These are phyloP conservation scores for Sugiyamaella novakii DNA, from an alignment of 1,139 yeast species.

Conservation along the genomic window DNA sequence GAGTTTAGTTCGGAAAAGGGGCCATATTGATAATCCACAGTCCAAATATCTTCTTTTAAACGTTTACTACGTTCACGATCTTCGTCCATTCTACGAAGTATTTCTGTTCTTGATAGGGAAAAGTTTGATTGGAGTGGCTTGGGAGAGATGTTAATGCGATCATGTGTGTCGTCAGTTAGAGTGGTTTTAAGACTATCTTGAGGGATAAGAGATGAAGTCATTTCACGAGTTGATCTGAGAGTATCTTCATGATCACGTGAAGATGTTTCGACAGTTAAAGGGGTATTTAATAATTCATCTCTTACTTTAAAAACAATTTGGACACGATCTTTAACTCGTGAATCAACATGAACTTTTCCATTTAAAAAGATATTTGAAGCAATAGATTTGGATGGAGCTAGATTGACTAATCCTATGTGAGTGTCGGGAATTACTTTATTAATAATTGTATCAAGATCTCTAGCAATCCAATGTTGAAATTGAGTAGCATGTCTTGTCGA, in stretches of 20 bases:
- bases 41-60: conserved; percentile 76
- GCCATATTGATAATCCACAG: conserved; percentile 52
- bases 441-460: conserved; percentile 55
- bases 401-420: conserved; percentile 51
- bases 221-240: background rate
- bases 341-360: conserved; percentile 15
- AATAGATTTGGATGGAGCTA: conserved; percentile 42
- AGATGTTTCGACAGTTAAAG: background rate
- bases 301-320: background rate
- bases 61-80: conserved; percentile 84
- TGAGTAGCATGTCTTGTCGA: conserved; percentile 34
- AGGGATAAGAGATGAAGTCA: background rate
- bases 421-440: conserved; percentile 55
- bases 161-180: background rate
- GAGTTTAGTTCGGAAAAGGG: conserved; percentile 60
- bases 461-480: conserved; percentile 37
- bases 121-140: conserved; percentile 13
- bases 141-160: background rate
- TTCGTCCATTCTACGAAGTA: conserved; percentile 77
- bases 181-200: background rate
- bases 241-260: background rate
- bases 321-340: background rate
- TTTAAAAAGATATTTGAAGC: conserved; percentile 30
- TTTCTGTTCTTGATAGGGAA: conserved; percentile 48
- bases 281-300: background rate